These are phyloP conservation scores for Calonectria fujianensis DNA, from an alignment of 2,329 filamentous ascomycete species.

Conservation along the genomic window DNA sequence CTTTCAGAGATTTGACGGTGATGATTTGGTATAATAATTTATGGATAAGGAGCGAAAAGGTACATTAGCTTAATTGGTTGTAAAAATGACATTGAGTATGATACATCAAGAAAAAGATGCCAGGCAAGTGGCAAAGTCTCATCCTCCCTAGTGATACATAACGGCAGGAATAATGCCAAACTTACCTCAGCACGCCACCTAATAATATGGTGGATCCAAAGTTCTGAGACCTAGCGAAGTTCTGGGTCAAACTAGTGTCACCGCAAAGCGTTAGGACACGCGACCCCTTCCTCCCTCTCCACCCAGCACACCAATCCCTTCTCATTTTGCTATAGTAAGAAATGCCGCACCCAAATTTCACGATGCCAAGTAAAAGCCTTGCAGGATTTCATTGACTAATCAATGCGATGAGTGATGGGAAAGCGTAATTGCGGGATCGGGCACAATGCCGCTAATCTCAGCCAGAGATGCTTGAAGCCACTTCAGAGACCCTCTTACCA, in stretches of 20 bases:
- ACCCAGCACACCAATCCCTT: neutral
- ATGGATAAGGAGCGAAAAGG: neutral
- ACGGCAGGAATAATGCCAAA: neutral
- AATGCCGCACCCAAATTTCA: neutral
- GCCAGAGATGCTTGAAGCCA: too few species aligned
- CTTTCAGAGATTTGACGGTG: neutral
- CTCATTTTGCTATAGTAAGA: neutral
- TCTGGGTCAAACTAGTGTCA: neutral
- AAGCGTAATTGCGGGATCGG: too few species aligned
- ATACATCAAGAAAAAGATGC: neutral
- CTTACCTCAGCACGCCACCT: neutral
- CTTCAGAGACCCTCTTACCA: too few species aligned
- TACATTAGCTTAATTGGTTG: neutral
- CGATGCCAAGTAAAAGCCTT: neutral
- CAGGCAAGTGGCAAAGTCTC: neutral
- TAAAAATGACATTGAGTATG: neutral
- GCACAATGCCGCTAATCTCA: too few species aligned
- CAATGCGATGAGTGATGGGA: neutral
- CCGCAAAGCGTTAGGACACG: neutral
- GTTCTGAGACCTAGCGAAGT: neutral
- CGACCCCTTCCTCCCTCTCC: neutral
- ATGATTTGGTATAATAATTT: neutral
- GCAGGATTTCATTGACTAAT: neutral
- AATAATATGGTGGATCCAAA: neutral
- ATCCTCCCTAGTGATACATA: neutral